Evolutionary conservation across 2,329 filamentous ascomycete species (phyloP).

Genomic region (Calonectria naviculata): DNA sequence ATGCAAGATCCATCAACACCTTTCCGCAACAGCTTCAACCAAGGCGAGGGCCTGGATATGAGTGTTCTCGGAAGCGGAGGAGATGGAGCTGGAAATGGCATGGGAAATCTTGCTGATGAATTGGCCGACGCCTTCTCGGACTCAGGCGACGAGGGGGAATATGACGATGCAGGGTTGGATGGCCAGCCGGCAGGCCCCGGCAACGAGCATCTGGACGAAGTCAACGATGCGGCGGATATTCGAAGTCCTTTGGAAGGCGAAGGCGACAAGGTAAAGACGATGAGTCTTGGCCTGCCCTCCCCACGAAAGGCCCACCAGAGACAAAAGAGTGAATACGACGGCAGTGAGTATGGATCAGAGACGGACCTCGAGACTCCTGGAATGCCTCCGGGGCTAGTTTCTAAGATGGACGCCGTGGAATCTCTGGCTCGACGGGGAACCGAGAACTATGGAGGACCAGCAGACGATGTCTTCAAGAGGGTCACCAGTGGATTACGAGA

Average conservation of each 20-base stretch:
- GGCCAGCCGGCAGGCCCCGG: slow-evolving; percentile 27
- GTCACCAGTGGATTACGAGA: slow-evolving; percentile 77
- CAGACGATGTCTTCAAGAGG: slow-evolving; percentile 74
- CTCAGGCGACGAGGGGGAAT: slow-evolving; percentile 70
- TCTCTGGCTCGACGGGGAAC: slow-evolving; percentile 74
- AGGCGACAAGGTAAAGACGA: slow-evolving; percentile 45
- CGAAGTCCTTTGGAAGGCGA: slow-evolving; percentile 30
- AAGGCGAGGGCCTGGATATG: slow-evolving; percentile 60
- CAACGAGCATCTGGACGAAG: slow-evolving; percentile 26
- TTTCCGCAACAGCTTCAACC: slow-evolving; percentile 59
- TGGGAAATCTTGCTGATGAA: slow-evolving; percentile 85
- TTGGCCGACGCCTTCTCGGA: slow-evolving; percentile 79
- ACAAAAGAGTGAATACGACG: slow-evolving; percentile 72
- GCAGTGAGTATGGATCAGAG: slow-evolving; percentile 79
- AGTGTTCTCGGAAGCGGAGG: slow-evolving; percentile 56
- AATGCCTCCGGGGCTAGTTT: slow-evolving; percentile 73
- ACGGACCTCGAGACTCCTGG: slow-evolving; percentile 77
- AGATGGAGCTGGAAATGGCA: slow-evolving; percentile 61
- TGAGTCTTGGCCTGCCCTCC: slow-evolving; percentile 58
- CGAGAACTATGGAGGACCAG: slow-evolving; percentile 72
- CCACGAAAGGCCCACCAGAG: slow-evolving; percentile 61
- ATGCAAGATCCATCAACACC: slow-evolving; percentile 62
- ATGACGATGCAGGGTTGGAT: slow-evolving; percentile 54
- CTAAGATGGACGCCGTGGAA: slow-evolving; percentile 79
- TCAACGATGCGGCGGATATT: slow-evolving; percentile 17